Evolutionary conservation across 1,139 yeast genomes (phyloP), one percentile per base, ranked within the genome.

Genomic region (Arxiozyma bovina): DNA sequence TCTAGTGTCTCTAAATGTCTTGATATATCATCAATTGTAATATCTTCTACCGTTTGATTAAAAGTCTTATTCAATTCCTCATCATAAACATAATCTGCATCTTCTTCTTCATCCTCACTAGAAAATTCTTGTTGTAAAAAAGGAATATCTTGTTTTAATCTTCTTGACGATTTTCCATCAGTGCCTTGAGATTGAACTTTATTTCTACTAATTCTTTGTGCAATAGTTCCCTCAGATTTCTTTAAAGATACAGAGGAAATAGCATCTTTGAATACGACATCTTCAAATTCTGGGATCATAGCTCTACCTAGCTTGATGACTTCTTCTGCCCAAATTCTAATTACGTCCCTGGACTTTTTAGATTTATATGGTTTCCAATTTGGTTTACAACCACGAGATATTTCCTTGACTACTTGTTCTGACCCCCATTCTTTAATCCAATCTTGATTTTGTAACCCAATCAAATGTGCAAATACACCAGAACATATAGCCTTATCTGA

Each of bases 401-500:
- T 75, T 64, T 85, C 90, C 61, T 81, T 82, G 64, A 85, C 82
- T 1, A 83, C 83, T 45, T 77, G 80, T 50, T 76, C 77, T 7
- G 80, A 73, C 1, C 86, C 87, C 87, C 87, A 82, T 34, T 80
- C 77, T 12, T 73, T 71, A 55, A 81, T 78, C 91, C 90, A 85
- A 42, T 75, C 71, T 50, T 76, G 73, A 45, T 77, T 78, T 49
- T 77, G 79, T 53, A 85, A 67, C 1, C 94, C 95, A 43, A 85
- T 81, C 56, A 87, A 70, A 67, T 87, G 95, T 8, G 95, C 81
- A 65, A 86, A 86, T 0, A 86, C 81, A 12, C 96, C 96, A 0
- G 95, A 85, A 2, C 85, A 71, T 38, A 88, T 74, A 0, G 96
- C 96, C 1, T 87, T 87, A 63, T 88, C 93, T 1, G 94, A 84